Base-by-base conservation (phyloP, 202 grass and related monocot species). In the Carex arenaria region DNA sequence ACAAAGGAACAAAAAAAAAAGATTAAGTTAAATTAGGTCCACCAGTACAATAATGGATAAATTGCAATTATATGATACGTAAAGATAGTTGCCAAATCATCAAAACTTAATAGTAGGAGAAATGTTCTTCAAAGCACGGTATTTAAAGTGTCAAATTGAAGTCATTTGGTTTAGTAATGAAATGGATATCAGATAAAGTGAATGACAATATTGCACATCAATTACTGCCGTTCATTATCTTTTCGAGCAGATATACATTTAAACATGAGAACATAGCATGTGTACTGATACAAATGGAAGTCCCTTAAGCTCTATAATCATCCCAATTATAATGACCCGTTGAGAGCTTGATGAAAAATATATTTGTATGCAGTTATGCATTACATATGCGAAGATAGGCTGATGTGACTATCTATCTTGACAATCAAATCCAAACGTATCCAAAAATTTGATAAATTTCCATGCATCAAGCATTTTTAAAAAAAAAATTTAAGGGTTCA, bases 1-100 rank as follows among this genome's bases (percentile, higher is more conserved):
- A 62, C 56, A 85, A 87, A 85, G 53, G 76, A 68, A 40, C 85
- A 7, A 64, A 26, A 56, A n/a, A n/a, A 88, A 10, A 73, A 31
- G 40, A 60, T 85, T 82, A 73, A 75, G 74, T 54, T 53, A 30
- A 15, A 64, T 0, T 72, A 57, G n/a, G 68, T 38, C n/a, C 19
- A 72, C 34, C 17, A 20, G 26, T 26, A 75, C 45, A 75, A 14
- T 31, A 31, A 31, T 72, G 64, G 66, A 72, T 61, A 8, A 73
- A 26, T 57, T 43, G 10, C 69, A 83, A 72, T 57, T 72, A 72
- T 72, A 72, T 45, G 9, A 47, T 51, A 72, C 42, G 61, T 55
- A 32, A 75, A n/a, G 22, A 10, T 20, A n/a, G 34, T 32, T 31
- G 26, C 51, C 51, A 31, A 34, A 75, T 55, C 7, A 55, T 75